Conservation (phyloP, 2,329 filamentous ascomycete genomes). For the Ilyonectria mors-panacis region DNA sequence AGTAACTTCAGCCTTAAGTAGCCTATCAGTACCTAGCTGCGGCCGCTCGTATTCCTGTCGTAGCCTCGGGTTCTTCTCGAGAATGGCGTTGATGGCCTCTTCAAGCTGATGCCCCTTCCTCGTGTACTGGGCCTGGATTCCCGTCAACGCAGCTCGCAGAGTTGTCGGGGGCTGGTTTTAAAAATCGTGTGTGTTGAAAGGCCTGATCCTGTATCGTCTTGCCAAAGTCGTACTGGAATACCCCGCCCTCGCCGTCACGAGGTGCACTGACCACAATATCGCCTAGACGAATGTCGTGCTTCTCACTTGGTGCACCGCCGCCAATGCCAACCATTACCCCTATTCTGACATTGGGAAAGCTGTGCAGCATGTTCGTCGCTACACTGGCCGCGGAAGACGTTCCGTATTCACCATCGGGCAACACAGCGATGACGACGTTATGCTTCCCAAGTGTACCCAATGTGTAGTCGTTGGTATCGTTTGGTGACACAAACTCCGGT, state of each 20-base stretch:
- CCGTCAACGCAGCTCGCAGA: constrained; percentile 4
- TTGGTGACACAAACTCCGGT: background rate
- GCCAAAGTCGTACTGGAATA: background rate
- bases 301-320: background rate
- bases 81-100: background rate
- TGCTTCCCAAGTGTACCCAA: constrained; percentile 3
- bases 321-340: background rate
- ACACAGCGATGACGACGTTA: constrained; percentile 1
- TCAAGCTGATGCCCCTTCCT: constrained; percentile 28
- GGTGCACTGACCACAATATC: background rate
- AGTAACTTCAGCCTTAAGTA: constrained; percentile 20
- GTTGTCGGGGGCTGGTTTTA: background rate
- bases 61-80: background rate
- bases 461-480: constrained; percentile 3
- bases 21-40: constrained; percentile 6
- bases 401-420: background rate
- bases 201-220: background rate
- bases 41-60: constrained; percentile 25
- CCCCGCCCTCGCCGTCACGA: background rate
- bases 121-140: constrained; percentile 9
- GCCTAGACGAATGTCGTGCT: background rate
- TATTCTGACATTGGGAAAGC: background rate
- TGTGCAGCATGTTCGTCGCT: background rate
- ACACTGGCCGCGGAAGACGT: background rate
- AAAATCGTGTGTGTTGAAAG: background rate